Evolutionary conservation across 2,329 filamentous ascomycete genomes (phyloP).

Genomic region (Thelonectria discophora): DNA sequence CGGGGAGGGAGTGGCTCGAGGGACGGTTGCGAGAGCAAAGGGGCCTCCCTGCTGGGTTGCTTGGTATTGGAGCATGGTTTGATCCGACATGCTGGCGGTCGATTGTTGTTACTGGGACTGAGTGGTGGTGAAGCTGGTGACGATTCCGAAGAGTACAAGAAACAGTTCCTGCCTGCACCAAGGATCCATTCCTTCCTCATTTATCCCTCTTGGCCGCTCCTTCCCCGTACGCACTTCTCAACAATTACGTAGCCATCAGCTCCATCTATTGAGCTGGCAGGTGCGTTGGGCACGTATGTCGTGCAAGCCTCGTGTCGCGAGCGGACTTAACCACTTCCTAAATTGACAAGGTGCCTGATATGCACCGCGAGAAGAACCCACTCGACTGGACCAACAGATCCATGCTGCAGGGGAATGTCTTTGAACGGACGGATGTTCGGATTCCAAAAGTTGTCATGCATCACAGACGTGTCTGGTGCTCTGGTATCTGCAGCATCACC

Average conservation of each 20-base stretch:
- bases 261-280: neutral
- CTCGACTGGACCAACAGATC: too few species aligned
- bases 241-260: neutral
- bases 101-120: neutral
- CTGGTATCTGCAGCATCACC: too few species aligned
- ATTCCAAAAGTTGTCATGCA: too few species aligned
- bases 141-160: neutral
- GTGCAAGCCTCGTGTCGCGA: neutral
- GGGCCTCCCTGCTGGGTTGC: conserved; percentile 29
- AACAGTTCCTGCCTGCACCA: neutral
- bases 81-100: conserved; percentile 14
- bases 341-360: neutral
- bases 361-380: too few species aligned
- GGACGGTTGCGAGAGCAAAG: conserved; percentile 29
- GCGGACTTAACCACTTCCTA: conserved; percentile 21
- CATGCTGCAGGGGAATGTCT: too few species aligned
- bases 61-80: conserved; percentile 30
- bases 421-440: too few species aligned
- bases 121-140: neutral
- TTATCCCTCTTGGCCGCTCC: conserved; percentile 4
- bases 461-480: too few species aligned
- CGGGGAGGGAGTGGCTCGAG: conserved; percentile 22
- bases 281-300: conserved; percentile 1
- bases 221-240: neutral
- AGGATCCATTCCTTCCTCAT: too few species aligned